These are phyloP conservation scores for Ganoderma resinaceum DNA, from an alignment of 1,284 basidiomycete species.

Conservation along the genomic window DNA sequence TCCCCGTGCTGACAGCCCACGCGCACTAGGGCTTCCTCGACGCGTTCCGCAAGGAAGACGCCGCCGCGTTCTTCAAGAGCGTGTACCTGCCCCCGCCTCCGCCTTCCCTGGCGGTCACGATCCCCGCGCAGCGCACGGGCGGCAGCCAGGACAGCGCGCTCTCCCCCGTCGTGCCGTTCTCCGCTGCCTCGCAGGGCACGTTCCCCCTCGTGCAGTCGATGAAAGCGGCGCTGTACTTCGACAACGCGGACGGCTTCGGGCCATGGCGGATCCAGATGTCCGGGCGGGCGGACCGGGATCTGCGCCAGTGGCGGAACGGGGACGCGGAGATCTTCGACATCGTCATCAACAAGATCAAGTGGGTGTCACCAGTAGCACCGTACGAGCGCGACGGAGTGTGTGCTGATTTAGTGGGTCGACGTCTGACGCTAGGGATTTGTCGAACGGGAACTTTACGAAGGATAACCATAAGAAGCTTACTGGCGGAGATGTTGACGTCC, in stretches of 20 bases:
- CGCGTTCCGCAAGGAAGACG: neutral
- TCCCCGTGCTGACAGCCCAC: neutral
- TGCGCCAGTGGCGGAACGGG: conserved; percentile 49
- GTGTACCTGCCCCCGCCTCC: neutral
- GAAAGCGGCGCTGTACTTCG: conserved; percentile 55
- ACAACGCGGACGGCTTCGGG: conserved; percentile 57
- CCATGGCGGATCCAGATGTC: conserved; percentile 59
- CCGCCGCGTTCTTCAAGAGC: neutral
- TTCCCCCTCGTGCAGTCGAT: conserved; percentile 40
- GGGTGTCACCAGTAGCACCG: conserved; percentile 1
- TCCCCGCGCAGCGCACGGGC: neutral
- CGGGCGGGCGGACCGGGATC: conserved; percentile 48
- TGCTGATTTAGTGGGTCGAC: neutral
- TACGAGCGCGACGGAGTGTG: neutral
- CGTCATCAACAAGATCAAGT: conserved; percentile 68
- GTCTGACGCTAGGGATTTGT: conserved; percentile 61
- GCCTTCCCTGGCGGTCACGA: neutral
- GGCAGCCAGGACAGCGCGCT: neutral
- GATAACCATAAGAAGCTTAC: conserved; percentile 73
- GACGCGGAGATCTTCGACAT: conserved; percentile 52
- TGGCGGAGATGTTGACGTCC: conserved; percentile 48
- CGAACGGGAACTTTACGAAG: conserved; percentile 68
- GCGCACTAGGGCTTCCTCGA: neutral
- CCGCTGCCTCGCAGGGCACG: neutral
- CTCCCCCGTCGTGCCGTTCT: neutral